Base-by-base conservation (phyloP, 2,329 filamentous ascomycete species). In the Nemania sp. region DNA sequence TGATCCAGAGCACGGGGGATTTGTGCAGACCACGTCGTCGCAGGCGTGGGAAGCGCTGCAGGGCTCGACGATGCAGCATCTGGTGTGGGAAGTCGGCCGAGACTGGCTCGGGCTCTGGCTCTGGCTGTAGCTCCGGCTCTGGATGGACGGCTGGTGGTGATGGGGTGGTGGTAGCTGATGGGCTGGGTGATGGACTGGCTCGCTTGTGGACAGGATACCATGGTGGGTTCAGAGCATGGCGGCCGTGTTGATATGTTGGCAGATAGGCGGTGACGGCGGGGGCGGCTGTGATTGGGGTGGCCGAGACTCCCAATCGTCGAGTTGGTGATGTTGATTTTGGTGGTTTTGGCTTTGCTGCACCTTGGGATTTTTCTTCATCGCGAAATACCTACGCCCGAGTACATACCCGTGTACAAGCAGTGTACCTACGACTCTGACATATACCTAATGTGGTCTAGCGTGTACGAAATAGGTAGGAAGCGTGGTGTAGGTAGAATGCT, bases 1-100 rank as follows among this genome's bases (percentile, higher is more conserved):
- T 29, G 32, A 69, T 53, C 68, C 69, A 72, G 21, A 72, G 51
- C n/a, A 70, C 17, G 49, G 68, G 68, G 32, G 69, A 71, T 50
- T 66, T 69, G 55, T 66, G 65, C 46, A 68, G 54, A 51, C 66
- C 68, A 29, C 69, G 66, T 61, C 69, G 53, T 25, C 68, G 65
- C 47, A 69, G 51, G 49, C 69, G 61, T 45, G 68, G 69, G 6
- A 71, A 48, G 46, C 64, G 56, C 63, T 64, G 62, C 53, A 53
- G 12, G 37, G 62, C 51, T 29, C 66, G 62, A 32, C 65, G 57
- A 39, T 65, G 58, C 47, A 63, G 63, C 66, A 70, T 71, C 49
- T 59, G 42, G 9, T 29, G 7, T 11, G 15, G 20, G 39, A 5
- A 2, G 25, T 29, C 25, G 7, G 25, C 25, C 25, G n/a, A 9